Conservation (phyloP, 805 yeast species). For the Scheffersomyces lignosus region DNA sequence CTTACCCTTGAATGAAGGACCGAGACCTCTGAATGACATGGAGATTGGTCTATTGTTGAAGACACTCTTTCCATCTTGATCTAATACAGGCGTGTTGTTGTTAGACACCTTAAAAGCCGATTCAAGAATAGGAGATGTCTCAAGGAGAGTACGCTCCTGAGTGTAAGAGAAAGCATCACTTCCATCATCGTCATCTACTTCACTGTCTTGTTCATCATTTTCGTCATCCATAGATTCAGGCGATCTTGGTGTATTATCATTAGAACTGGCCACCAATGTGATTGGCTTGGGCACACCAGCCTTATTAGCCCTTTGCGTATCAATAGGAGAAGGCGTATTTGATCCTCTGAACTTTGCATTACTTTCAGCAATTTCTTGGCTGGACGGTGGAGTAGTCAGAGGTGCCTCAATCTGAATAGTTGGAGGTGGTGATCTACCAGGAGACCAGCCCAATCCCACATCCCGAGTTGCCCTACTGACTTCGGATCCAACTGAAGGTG, state of each 20-base stretch:
- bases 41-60: conserved; percentile 39
- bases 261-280: not conserved
- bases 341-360: not conserved
- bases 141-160: conserved; percentile 4
- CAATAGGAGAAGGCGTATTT: not conserved
- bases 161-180: not conserved
- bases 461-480: not conserved
- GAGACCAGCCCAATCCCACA: not conserved
- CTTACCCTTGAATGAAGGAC: conserved; percentile 51
- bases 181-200: not conserved
- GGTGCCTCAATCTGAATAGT: not conserved
- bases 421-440: not conserved
- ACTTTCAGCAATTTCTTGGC: conserved; percentile 1
- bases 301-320: conserved; percentile 1
- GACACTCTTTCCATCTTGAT: conserved; percentile 7
- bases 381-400: conserved; percentile 5
- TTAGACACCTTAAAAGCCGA: conserved; percentile 10
- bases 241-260: conserved; percentile 6
- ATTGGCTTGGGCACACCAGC: too few species aligned
- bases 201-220: not conserved
- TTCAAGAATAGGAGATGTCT: conserved; percentile 22
- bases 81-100: conserved; percentile 1
- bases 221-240: conserved; percentile 7
- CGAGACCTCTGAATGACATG: conserved; percentile 62
- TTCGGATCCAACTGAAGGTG: too few species aligned